Conservation (phyloP, 2,329 filamentous ascomycete genomes). For the Pseudogymnoascus sp. region DNA sequence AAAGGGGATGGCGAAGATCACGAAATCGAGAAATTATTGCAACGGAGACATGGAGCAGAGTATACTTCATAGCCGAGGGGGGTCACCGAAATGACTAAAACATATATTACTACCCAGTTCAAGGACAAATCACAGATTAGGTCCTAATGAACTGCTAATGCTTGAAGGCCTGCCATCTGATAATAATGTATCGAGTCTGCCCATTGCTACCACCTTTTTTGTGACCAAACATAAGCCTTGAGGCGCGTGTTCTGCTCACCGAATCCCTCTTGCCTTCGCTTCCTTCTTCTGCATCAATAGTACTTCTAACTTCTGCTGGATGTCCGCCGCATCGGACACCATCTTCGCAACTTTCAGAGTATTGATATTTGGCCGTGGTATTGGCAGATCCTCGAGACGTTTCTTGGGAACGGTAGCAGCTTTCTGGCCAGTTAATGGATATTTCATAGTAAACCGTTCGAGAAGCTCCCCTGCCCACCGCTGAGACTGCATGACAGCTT, state of each 20-base stretch:
- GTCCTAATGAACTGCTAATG: neutral
- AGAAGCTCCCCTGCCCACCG: slow-evolving; percentile 8
- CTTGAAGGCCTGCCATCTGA: neutral
- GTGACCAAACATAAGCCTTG: neutral
- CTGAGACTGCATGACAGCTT: neutral
- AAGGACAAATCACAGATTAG: neutral
- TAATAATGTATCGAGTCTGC: neutral
- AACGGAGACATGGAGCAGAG: neutral
- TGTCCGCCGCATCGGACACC: slow-evolving; percentile 14
- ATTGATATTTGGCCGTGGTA: neutral
- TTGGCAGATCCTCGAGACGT: slow-evolving; percentile 1
- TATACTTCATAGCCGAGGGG: neutral
- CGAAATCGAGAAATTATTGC: neutral
- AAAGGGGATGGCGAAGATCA: neutral
- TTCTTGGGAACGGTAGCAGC: slow-evolving; percentile 12
- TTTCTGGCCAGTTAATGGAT: slow-evolving; percentile 25
- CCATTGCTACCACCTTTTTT: neutral
- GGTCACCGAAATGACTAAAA: neutral
- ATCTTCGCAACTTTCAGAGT: neutral
- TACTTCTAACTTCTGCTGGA: slow-evolving; percentile 23
- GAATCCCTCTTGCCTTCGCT: slow-evolving; percentile 11
- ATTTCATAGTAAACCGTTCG: slow-evolving; percentile 17
- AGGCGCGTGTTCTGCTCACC: neutral
- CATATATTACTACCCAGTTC: neutral
- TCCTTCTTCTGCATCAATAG: slow-evolving; percentile 21